Conservation (phyloP, 805 yeast genomes). For the Teunomyces stri region DNA sequence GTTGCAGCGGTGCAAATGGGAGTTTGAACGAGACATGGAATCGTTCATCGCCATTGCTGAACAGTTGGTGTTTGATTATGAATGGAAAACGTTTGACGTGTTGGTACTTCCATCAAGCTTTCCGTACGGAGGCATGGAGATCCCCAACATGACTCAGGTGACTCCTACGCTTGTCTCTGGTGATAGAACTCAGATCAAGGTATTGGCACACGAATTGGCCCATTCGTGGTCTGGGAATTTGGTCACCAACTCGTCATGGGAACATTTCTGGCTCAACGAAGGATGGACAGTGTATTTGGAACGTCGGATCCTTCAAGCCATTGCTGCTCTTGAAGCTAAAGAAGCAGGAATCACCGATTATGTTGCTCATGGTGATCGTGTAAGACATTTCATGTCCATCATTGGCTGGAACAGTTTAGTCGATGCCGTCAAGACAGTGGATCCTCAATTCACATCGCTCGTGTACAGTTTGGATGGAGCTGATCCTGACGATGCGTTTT, state of each 20-base stretch:
- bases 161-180: conserved; percentile 86
- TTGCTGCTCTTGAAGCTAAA: conserved; percentile 30
- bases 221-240: conserved; percentile 93
- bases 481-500: conserved; percentile 89
- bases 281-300: conserved; percentile 96
- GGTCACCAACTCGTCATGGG: conserved; percentile 89
- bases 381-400: conserved; percentile 77
- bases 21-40: conserved; percentile 79
- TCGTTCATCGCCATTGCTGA: conserved; percentile 78
- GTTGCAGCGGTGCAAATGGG: conserved; percentile 68
- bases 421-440: conserved; percentile 65
- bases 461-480: conserved; percentile 68
- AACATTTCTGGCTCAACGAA: conserved; percentile 92
- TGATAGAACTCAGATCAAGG: conserved; percentile 82
- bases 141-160: conserved; percentile 86
- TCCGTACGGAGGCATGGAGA: conserved; percentile 96
- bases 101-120: conserved; percentile 72
- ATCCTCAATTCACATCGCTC: conserved; percentile 36
- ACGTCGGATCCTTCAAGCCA: conserved; percentile 70
- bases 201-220: conserved; percentile 89
- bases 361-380: conserved; percentile 60
- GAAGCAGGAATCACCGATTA: conserved; percentile 9
- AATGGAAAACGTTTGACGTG: conserved; percentile 82
- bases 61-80: conserved; percentile 69
- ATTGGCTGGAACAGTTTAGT: conserved; percentile 86